Conservation (phyloP, 2,329 filamentous ascomycete species). For the Rachicladosporium sp. region DNA sequence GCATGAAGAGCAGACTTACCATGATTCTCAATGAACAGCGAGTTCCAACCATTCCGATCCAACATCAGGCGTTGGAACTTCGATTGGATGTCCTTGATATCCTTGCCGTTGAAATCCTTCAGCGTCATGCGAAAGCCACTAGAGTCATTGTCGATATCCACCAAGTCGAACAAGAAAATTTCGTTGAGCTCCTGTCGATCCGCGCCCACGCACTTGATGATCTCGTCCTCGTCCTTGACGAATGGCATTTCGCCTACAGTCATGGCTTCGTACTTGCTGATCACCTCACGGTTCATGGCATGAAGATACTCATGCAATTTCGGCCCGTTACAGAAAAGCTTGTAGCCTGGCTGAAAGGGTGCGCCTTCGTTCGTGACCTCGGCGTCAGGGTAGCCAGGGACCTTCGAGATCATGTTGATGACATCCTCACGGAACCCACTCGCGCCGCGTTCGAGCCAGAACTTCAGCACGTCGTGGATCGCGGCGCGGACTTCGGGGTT, state of each 20-base stretch:
- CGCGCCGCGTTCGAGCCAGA: constrained; percentile 36
- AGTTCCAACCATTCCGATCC: constrained; percentile 38
- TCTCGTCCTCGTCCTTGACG: constrained; percentile 31
- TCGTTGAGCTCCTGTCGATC: constrained; percentile 32
- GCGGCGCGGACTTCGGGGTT: constrained; percentile 32
- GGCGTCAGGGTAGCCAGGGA: constrained; percentile 31
- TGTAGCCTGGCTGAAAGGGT: constrained; percentile 35
- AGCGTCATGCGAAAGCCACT: constrained; percentile 24
- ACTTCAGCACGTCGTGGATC: constrained; percentile 34
- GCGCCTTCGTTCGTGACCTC: constrained; percentile 27
- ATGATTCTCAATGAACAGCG: constrained; percentile 42
- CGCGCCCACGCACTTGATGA: constrained; percentile 31
- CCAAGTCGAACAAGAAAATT: constrained; percentile 38
- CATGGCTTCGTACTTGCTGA: constrained; percentile 45
- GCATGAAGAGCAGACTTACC: constrained; percentile 18
- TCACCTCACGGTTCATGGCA: constrained; percentile 39
- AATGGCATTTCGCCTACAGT: constrained; percentile 52
- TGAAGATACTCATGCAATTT: constrained; percentile 46
- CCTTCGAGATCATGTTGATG: constrained; percentile 38
- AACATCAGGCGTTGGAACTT: constrained; percentile 38
- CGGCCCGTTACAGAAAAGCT: constrained; percentile 45
- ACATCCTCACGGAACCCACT: constrained; percentile 38
- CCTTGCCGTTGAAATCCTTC: constrained; percentile 26
- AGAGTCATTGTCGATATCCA: constrained; percentile 26
- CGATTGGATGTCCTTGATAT: constrained; percentile 17